Evolutionary conservation across 139 green algal species (phyloP).

Genomic region (Tetradesmus obliquus): DNA sequence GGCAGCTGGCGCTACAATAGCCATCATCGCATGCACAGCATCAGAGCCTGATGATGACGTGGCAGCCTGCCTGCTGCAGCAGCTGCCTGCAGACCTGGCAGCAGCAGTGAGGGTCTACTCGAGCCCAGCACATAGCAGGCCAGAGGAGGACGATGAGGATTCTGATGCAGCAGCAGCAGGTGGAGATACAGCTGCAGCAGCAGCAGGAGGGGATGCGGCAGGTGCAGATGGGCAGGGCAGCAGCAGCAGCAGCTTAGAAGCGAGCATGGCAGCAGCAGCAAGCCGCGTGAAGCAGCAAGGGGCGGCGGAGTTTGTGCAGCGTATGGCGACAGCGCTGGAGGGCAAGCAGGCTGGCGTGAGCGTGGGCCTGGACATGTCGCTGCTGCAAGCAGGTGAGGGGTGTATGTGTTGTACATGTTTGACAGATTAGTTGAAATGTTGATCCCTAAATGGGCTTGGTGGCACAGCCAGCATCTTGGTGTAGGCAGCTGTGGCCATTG

Average conservation of each 20-base stretch:
- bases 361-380: not conserved
- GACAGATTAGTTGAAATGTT: too few species aligned
- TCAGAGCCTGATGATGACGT: conserved; percentile 43
- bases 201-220: not conserved
- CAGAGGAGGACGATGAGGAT: not conserved
- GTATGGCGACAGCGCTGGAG: conserved; percentile 17
- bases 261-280: conserved; percentile 33
- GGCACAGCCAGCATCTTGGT: too few species aligned
- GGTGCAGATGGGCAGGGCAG: not conserved
- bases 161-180: not conserved
- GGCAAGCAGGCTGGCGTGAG: not conserved
- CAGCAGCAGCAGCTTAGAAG: not conserved
- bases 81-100: conserved; percentile 29
- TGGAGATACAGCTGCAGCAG: not conserved
- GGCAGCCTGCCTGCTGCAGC: not conserved
- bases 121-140: not conserved
- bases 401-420: not conserved
- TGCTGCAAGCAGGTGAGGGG: conserved; percentile 6
- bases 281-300: conserved; percentile 32
- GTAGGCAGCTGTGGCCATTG: too few species aligned
- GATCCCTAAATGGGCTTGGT: too few species aligned
- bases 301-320: conserved; percentile 36
- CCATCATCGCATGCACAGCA: conserved; percentile 19
- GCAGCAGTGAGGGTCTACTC: conserved; percentile 9
- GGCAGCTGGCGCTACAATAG: conserved; percentile 16